Percentiles rank a stretch among this genome's conserved stretches.
These are phyloP conservation scores for Quercus suber DNA, from an alignment of 306 rosid genomes.

Conservation along the genomic window DNA sequence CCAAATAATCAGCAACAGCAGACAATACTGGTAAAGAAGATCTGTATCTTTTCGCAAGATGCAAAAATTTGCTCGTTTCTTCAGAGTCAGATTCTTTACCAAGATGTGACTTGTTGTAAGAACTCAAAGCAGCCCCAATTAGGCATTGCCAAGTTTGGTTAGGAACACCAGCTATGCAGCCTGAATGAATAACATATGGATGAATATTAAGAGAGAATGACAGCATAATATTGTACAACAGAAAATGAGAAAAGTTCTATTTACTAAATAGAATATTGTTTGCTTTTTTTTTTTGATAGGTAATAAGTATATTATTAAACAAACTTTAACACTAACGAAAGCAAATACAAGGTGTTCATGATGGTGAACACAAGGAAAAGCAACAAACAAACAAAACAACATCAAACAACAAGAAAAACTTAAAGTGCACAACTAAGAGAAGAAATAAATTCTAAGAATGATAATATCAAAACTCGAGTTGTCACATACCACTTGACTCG, in stretches of 20 bases:
- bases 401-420: no score
- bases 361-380: no score
- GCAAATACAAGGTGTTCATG: no score
- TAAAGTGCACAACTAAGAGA: no score
- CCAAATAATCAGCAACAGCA: conserved; percentile 85
- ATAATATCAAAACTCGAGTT: neutral
- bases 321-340: no score
- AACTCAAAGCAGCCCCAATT: conserved; percentile 61
- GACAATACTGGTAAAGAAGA: conserved; percentile 59
- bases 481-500: conserved; percentile 51
- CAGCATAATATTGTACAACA: no score
- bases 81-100: conserved; percentile 29
- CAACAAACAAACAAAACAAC: no score
- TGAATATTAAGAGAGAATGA: neutral
- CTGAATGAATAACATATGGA: conserved; percentile 27
- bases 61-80: conserved; percentile 44
- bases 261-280: no score
- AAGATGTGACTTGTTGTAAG: conserved; percentile 40
- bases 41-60: conserved; percentile 59
- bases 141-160: conserved; percentile 58
- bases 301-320: no score
- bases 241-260: no score
- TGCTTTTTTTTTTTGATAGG: no score
- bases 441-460: no score
- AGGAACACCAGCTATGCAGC: conserved; percentile 32